Conservation (phyloP, 2,329 filamentous ascomycete genomes). For the Ophiostoma montium region DNA sequence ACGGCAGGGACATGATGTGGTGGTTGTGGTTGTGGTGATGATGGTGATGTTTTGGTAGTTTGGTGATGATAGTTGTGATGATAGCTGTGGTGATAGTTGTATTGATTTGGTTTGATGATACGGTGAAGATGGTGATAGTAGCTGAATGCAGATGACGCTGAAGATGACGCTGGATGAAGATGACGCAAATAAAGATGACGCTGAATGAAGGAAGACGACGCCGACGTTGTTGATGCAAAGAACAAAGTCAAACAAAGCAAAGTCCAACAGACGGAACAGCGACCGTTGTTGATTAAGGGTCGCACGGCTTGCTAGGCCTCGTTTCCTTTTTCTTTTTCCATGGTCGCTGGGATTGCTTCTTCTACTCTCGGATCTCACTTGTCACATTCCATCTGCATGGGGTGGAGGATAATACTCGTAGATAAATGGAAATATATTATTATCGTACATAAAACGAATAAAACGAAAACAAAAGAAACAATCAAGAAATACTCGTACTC, state of each 20-base stretch:
- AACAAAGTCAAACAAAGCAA: no score
- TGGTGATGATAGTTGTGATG: neutral
- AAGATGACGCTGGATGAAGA: neutral
- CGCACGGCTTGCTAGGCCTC: neutral
- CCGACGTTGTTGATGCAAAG: neutral
- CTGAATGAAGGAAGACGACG: neutral
- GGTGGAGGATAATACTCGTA: no score
- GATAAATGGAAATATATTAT: no score
- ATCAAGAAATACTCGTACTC: no score
- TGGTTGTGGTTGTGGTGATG: neutral
- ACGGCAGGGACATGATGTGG: conserved; percentile 2
- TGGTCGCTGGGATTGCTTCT: neutral
- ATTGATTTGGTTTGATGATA: neutral
- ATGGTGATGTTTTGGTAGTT: neutral
- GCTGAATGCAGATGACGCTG: neutral
- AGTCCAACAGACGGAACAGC: neutral
- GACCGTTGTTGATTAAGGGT: neutral
- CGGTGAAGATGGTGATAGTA: neutral
- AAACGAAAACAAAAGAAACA: no score
- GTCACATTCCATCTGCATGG: neutral
- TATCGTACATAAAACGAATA: no score
- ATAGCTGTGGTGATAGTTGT: neutral
- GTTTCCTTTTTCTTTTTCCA: neutral
- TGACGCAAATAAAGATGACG: neutral
- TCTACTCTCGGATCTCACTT: conserved; percentile 2